phyloP scores from a whole-genome alignment of 257 asterid species.

The Lantana camara region DNA sequence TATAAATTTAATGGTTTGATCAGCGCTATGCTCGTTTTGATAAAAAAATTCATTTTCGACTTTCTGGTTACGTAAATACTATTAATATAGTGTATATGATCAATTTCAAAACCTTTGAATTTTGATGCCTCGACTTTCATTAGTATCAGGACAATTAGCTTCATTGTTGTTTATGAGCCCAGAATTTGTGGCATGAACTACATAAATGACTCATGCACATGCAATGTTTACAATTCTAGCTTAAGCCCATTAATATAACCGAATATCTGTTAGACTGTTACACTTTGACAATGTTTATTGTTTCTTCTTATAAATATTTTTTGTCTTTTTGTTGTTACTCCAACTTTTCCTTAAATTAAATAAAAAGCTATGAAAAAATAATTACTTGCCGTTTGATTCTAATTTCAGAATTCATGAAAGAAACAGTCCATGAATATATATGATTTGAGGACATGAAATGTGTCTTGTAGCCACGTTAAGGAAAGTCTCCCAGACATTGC shows the following conservation, averaged over 20 bases:
- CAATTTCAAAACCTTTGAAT: no score
- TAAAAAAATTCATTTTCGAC: no score
- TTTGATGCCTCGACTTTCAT: no score
- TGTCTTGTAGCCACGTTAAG: background rate
- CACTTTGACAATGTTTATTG: background rate
- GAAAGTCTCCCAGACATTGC: constrained; percentile 3
- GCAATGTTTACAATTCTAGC: background rate
- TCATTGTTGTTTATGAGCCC: no score
- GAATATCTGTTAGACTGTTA: background rate
- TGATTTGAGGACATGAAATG: background rate
- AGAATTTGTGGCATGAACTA: no score
- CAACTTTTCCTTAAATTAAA: background rate
- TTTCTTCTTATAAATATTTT: no score
- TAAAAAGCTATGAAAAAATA: background rate
- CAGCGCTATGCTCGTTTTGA: no score
- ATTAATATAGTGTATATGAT: no score
- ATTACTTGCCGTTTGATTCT: background rate
- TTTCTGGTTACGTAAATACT: no score
- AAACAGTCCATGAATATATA: background rate
- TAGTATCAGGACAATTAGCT: no score
- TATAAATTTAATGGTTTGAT: no score
- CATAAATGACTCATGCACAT: no score
- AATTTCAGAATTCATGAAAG: constrained; percentile 2
- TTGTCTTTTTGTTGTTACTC: background rate
- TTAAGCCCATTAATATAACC: background rate